Conservation (phyloP, 371 early-diverging fungal species). For the Apophysomyces variabilis region DNA sequence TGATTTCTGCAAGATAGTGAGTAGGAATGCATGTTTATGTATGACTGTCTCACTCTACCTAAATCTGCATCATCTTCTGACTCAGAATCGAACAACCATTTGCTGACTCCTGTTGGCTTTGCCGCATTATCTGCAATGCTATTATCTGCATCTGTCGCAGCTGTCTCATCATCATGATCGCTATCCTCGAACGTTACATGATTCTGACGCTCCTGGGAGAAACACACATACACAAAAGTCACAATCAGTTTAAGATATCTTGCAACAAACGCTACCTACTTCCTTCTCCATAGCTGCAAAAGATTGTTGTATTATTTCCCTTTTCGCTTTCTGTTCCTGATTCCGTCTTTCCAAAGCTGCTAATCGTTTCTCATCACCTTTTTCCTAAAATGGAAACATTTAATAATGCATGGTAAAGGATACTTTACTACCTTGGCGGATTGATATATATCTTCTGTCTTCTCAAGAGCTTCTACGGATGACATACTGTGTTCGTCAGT, state of each 20-base stretch:
- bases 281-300: conserved; percentile 16
- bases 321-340: conserved; percentile 29
- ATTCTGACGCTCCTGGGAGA: conserved; percentile 14
- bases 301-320: conserved; percentile 28
- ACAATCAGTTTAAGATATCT: background rate
- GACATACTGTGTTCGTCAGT: background rate
- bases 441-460: conserved; percentile 11
- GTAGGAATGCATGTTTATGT: background rate
- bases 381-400: conserved; percentile 8
- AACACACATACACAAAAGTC: too few species aligned
- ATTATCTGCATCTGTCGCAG: conserved; percentile 28
- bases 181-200: conserved; percentile 34
- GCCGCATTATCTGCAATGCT: conserved; percentile 21
- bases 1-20: conserved; percentile 28
- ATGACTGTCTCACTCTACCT: conserved; percentile 15
- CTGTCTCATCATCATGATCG: conserved; percentile 27
- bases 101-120: conserved; percentile 35
- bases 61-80: conserved; percentile 34
- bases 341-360: conserved; percentile 39
- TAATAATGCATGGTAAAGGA: background rate
- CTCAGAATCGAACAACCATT: conserved; percentile 63
- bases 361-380: conserved; percentile 35
- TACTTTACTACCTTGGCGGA: background rate
- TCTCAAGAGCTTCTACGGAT: conserved; percentile 14
- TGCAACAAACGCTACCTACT: background rate